Conservation (phyloP, 2,329 filamentous ascomycete species). For the Parascedosporium putredinis region DNA sequence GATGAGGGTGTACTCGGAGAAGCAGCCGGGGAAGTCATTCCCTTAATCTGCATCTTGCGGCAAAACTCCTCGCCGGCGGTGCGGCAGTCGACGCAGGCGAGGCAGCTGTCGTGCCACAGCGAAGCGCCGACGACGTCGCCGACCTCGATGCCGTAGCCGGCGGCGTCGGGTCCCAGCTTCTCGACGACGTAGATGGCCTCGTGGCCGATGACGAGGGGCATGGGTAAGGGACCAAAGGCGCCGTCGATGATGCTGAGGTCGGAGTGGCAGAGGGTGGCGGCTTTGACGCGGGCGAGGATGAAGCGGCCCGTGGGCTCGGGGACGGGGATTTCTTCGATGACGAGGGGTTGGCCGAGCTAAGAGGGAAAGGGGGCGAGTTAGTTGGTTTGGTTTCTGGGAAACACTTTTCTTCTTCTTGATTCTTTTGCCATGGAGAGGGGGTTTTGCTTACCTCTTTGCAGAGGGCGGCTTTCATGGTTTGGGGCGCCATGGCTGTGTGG, state of each 20-base stretch:
- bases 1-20: constrained; percentile 4
- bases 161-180: constrained; percentile 64
- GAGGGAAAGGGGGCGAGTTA: no score
- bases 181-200: constrained; percentile 25
- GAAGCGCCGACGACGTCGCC: constrained; percentile 43
- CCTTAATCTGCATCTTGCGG: constrained; percentile 29
- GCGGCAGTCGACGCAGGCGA: constrained; percentile 58
- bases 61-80: constrained; percentile 60
- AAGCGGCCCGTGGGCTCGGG: constrained; percentile 26
- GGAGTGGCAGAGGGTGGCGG: constrained; percentile 3
- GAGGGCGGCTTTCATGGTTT: constrained; percentile 4
- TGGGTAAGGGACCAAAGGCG: constrained; percentile 37
- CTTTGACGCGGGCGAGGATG: constrained; percentile 4
- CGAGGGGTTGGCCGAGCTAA: constrained; percentile 1
- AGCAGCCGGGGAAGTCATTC: background rate
- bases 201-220: constrained; percentile 24
- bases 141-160: constrained; percentile 80
- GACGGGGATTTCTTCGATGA: constrained; percentile 39
- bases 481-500: background rate
- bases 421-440: background rate
- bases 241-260: constrained; percentile 16
- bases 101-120: constrained; percentile 60
- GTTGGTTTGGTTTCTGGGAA: no score
- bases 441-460: constrained; percentile 1
- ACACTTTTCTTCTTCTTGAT: no score